Evolutionary conservation across 495 filamentous ascomycete species (phyloP), one percentile per base, ranked within the genome.

Genomic region (Aspergillus kassunensis): DNA sequence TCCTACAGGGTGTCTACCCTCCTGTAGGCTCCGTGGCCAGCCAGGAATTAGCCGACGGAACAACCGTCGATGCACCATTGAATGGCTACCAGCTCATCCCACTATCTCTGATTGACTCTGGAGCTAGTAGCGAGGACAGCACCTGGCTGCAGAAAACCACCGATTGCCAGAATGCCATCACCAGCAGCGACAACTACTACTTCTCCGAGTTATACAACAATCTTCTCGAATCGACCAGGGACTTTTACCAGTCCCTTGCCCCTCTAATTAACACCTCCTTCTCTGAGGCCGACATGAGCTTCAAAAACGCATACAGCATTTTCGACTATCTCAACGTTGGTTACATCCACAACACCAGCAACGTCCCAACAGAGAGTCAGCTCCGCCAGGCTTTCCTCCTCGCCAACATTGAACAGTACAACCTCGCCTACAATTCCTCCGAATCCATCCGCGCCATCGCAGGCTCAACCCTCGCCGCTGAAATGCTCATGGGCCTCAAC

Each of bases 171-270:
- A 82, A 81, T 55, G 84, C 86, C 21, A 69, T 74, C 7, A 62
- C 79, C 49, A 88, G 84, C 72, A 88, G 84, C 44, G 83, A 90
- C 67, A 77, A 80, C 62, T 91, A 88, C 64, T 88, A 86, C 67
- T 58, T 47, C n/a, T 84, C 84, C 7, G 47, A 67, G 12, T 72
- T 84, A 24, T 90, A 90, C 66, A 62, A 67, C 21, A 58, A 58
- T 9, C 64, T 80, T 34, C 62, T 80, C 8, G 58, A 66, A 29
- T 72, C 73, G 49, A 90, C 86, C 54, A 58, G 68, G 57, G 70
- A 64, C 49, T 86, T 91, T 72, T 90, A 91, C 75, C 50, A 77
- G 59, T 73, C 67, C 23, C 57, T 92, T 25, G 63, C 80, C 11
- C 81, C 85, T 8, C 68, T 85, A 34, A 72, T 89, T 65, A 80